Conservation (phyloP, 192 early-diverging fungal genomes). For the Backusella sp. region DNA sequence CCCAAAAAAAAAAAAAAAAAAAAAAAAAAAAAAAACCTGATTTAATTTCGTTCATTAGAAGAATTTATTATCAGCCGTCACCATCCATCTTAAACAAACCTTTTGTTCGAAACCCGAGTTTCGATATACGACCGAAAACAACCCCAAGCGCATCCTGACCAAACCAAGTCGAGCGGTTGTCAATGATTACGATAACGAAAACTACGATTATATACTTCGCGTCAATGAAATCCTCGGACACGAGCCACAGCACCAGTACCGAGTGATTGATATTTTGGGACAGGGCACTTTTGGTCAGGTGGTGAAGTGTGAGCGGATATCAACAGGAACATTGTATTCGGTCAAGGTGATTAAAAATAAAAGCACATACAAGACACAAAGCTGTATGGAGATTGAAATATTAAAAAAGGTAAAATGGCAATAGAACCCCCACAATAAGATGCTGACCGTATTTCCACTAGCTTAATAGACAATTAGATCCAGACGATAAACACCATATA, state of each 20-base stretch:
- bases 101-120: slow-evolving; percentile 36
- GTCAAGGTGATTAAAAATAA: slow-evolving; percentile 99
- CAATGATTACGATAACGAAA: slow-evolving; percentile 95
- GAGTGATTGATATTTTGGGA: slow-evolving; percentile 90
- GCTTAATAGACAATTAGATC: slow-evolving; percentile 86
- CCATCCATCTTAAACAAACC: slow-evolving; percentile 4
- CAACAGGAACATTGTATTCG: slow-evolving; percentile 85
- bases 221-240: slow-evolving; percentile 93
- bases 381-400: slow-evolving; percentile 95
- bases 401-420: slow-evolving; percentile 65
- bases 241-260: slow-evolving; percentile 84
- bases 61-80: neutral
- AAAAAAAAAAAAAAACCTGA: neutral
- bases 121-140: slow-evolving; percentile 71
- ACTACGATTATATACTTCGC: slow-evolving; percentile 94
- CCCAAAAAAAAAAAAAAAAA: neutral
- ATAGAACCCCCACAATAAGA: neutral
- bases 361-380: slow-evolving; percentile 94
- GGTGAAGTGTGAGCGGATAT: slow-evolving; percentile 90
- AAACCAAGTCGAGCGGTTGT: slow-evolving; percentile 87
- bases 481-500: slow-evolving; percentile 84
- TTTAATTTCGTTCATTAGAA: neutral
- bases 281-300: slow-evolving; percentile 99
- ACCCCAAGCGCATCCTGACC: slow-evolving; percentile 92
- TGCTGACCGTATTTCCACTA: slow-evolving; percentile 24